A percentile compares a stretch with the other conserved stretches of the same genome.
These are phyloP conservation scores for Hepatocystis sp. DNA, from an alignment of 169 alveolate species.

Conservation along the genomic window DNA sequence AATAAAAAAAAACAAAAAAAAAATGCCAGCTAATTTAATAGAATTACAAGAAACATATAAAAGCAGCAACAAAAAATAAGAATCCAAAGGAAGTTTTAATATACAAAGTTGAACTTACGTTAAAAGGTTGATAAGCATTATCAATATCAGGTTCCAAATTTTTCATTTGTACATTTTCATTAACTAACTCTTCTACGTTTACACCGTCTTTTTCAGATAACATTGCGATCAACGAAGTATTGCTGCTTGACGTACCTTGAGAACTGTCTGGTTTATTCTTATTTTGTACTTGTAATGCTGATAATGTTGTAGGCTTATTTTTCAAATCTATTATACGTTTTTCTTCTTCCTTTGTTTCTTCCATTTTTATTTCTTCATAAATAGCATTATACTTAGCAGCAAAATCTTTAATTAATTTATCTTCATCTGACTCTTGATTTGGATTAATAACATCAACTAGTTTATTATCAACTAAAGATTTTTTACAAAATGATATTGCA, in stretches of 20 bases:
- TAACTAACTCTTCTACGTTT: constrained; percentile 36
- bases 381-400: constrained; percentile 42
- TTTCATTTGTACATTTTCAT: constrained; percentile 21
- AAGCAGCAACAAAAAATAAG: constrained; percentile 6
- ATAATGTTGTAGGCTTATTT: constrained; percentile 5
- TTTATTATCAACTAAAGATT: constrained; percentile 36
- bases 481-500: constrained; percentile 51
- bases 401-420: constrained; percentile 23
- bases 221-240: constrained; percentile 49
- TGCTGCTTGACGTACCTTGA: not conserved
- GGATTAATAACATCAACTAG: constrained; percentile 16
- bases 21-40: too few relatives aligned
- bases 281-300: constrained; percentile 47
- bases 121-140: constrained; percentile 21
- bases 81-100: constrained; percentile 10
- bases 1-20: too few relatives aligned
- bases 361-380: constrained; percentile 38
- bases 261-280: not conserved
- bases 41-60: too few relatives aligned
- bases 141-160: constrained; percentile 33
- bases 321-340: constrained; percentile 28
- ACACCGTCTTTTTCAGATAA: constrained; percentile 22
- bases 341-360: constrained; percentile 52
- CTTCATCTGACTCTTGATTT: constrained; percentile 32
- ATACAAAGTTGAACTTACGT: constrained; percentile 5